A percentile compares a stretch with the other conserved stretches of the same genome.
phyloP scores from a whole-genome alignment of 1,284 basidiomycete genomes.

The Ganoderma multipileum region DNA sequence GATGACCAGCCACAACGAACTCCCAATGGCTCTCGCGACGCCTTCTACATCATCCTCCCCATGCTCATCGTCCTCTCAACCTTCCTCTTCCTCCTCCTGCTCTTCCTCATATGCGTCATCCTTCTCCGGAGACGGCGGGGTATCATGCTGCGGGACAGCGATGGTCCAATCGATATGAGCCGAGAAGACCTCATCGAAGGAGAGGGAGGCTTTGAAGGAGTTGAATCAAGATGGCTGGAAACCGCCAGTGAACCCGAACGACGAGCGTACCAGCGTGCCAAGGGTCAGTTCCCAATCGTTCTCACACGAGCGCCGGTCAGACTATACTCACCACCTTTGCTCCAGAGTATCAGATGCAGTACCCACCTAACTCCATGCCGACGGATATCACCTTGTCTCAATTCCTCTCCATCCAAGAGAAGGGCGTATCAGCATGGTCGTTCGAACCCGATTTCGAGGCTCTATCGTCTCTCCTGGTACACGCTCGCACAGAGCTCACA shows the following conservation, averaged over 20 bases:
- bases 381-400: constrained; percentile 97
- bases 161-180: constrained; percentile 94
- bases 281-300: constrained; percentile 64
- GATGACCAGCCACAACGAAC: constrained; percentile 35
- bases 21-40: constrained; percentile 43
- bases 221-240: constrained; percentile 95
- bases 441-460: constrained; percentile 98
- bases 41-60: constrained; percentile 86
- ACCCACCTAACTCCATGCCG: constrained; percentile 90
- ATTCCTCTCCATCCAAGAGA: constrained; percentile 97
- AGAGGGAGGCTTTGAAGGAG: constrained; percentile 90
- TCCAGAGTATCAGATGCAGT: constrained; percentile 88
- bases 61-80: constrained; percentile 92
- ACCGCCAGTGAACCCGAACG: constrained; percentile 72
- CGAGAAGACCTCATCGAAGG: constrained; percentile 89
- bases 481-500: constrained; percentile 93
- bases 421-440: constrained; percentile 96
- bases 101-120: constrained; percentile 89
- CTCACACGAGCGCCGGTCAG: constrained; percentile 10
- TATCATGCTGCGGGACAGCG: constrained; percentile 84
- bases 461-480: constrained; percentile 88
- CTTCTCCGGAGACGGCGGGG: constrained; percentile 83
- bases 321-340: constrained; percentile 11
- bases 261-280: constrained; percentile 84
- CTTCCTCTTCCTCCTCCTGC: constrained; percentile 89